phyloP scores from a whole-genome alignment of 2,329 filamentous ascomycete genomes.

The Coniochaeta sp. region DNA sequence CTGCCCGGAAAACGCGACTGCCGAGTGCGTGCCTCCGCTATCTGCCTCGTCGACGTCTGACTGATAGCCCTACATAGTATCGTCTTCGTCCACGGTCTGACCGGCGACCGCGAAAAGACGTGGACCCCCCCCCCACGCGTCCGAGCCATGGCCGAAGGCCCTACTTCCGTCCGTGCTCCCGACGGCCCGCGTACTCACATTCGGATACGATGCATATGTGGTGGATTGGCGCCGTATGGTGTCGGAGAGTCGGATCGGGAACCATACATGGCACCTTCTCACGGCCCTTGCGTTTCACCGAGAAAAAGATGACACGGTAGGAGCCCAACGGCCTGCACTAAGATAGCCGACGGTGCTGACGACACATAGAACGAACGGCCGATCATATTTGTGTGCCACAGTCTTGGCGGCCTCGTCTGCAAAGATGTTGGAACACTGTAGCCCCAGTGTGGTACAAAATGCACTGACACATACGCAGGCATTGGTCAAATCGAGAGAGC shows the following conservation, averaged over 20 bases:
- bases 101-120: conserved; percentile 22
- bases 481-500: conserved; percentile 12
- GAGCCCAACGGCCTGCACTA: background rate
- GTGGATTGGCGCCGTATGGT: conserved; percentile 16
- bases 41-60: background rate
- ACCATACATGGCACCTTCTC: conserved; percentile 23
- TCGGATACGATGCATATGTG: conserved; percentile 25
- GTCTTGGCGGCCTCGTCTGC: conserved; percentile 18
- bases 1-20: conserved; percentile 4
- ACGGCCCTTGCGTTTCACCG: conserved; percentile 19
- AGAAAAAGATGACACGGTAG: conserved; percentile 17
- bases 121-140: conserved; percentile 20
- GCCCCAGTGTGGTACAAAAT: background rate
- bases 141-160: conserved; percentile 20
- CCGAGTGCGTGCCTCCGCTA: conserved; percentile 11
- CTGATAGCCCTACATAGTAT: conserved; percentile 9
- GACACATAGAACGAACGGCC: conserved; percentile 13
- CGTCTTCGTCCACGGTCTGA: conserved; percentile 27
- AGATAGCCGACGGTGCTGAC: background rate
- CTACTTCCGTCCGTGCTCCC: conserved; percentile 20
- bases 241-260: conserved; percentile 18
- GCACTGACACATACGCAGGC: conserved; percentile 11
- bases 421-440: conserved; percentile 10
- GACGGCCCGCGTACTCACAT: conserved; percentile 21
- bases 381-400: conserved; percentile 18